Evolutionary conservation across 345 rosid genomes (phyloP).

Genomic region (Laguncularia racemosa): DNA sequence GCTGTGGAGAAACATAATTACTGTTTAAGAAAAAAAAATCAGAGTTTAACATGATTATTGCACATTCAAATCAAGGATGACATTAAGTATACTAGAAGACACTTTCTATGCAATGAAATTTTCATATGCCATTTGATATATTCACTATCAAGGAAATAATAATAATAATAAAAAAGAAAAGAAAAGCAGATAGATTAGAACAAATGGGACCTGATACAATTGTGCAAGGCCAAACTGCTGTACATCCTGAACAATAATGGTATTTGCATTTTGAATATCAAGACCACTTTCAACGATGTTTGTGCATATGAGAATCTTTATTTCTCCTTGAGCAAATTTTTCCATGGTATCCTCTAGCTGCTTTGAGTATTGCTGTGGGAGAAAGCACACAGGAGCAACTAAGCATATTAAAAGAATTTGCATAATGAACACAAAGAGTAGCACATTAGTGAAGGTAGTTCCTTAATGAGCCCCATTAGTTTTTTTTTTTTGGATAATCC

Average conservation of each 20-base stretch:
- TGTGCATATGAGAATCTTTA: constrained; percentile 79
- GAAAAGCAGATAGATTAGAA: constrained; percentile 7
- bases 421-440: not conserved
- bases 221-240: constrained; percentile 94
- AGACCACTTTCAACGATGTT: constrained; percentile 97
- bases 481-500: too few species aligned
- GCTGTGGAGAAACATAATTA: not conserved
- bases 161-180: not conserved
- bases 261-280: constrained; percentile 94
- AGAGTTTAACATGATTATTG: not conserved
- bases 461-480: too few species aligned
- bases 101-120: too few species aligned
- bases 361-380: constrained; percentile 72
- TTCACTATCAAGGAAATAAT: not conserved
- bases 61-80: too few species aligned
- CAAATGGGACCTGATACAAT: constrained; percentile 68
- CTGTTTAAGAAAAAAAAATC: constrained; percentile 1
- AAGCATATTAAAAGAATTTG: not conserved
- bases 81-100: too few species aligned
- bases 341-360: constrained; percentile 94
- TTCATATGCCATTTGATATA: too few species aligned
- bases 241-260: constrained; percentile 92
- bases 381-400: not conserved
- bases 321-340: constrained; percentile 73
- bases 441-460: too few species aligned